Percentiles rank a stretch among this genome's conserved stretches.
Evolutionary conservation across 345 rosid genomes (phyloP).

Genomic region (Turnera subulata): DNA sequence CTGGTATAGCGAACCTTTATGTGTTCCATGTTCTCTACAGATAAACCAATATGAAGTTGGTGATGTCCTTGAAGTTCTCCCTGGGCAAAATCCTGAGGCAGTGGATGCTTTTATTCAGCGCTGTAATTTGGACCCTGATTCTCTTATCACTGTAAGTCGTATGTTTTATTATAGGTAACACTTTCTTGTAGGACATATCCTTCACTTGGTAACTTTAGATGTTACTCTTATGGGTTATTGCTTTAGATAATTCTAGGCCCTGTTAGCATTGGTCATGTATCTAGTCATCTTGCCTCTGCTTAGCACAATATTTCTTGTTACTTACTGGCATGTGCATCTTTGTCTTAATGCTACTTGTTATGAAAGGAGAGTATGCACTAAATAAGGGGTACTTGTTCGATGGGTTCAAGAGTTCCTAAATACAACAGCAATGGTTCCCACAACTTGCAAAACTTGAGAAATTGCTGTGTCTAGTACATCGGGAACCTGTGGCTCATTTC

Average conservation of each 20-base stretch:
- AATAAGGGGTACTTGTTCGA: too few species aligned
- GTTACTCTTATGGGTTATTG: neutral
- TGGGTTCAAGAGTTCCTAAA: too few species aligned
- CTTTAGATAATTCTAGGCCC: neutral
- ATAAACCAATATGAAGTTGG: conserved; percentile 61
- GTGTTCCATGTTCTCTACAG: conserved; percentile 26
- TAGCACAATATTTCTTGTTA: neutral
- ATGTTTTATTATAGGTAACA: neutral
- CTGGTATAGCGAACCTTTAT: conserved; percentile 2
- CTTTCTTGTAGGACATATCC: neutral
- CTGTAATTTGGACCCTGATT: conserved; percentile 77
- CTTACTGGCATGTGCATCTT: neutral
- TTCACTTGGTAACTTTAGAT: too few species aligned
- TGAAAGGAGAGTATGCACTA: too few species aligned
- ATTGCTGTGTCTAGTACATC: too few species aligned
- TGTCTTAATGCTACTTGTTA: neutral
- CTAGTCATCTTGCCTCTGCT: neutral
- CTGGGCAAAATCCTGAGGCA: conserved; percentile 56
- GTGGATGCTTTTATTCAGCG: conserved; percentile 65
- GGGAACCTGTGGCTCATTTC: too few species aligned
- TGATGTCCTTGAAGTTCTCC: conserved; percentile 86
- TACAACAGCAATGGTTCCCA: too few species aligned
- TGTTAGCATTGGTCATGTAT: neutral
- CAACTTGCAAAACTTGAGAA: too few species aligned
- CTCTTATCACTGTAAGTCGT: conserved; percentile 62